phyloP scores from a whole-genome alignment of 768 basidiomycete species.

The Auriscalpium vulgare region DNA sequence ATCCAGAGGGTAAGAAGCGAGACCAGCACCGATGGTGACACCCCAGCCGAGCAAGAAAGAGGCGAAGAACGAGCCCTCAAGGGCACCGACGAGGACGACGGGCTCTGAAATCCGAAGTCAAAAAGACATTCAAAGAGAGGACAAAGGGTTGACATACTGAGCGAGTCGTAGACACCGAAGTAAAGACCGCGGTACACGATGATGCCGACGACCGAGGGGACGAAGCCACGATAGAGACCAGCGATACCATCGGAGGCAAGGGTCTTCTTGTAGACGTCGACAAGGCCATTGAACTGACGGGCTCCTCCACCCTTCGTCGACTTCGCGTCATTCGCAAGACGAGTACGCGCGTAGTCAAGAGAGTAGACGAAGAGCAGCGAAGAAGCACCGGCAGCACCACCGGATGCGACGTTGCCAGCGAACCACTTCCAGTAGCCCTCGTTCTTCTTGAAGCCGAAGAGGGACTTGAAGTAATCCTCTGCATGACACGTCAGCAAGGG shows the following conservation, averaged over 20 bases:
- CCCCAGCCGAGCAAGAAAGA: conserved; percentile 98
- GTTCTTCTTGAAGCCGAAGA: conserved; percentile 97
- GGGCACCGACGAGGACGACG: conserved; percentile 91
- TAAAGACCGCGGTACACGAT: conserved; percentile 99
- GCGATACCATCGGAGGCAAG: conserved; percentile 95
- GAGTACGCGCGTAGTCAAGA: conserved; percentile 98
- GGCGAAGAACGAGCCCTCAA: conserved; percentile 94
- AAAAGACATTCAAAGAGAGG: background rate
- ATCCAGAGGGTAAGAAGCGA: conserved; percentile 93
- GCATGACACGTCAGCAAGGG: conserved; percentile 16
- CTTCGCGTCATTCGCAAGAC: conserved; percentile 97
- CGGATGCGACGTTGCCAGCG: conserved; percentile 93
- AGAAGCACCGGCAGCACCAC: conserved; percentile 98
- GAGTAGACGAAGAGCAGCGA: conserved; percentile 99
- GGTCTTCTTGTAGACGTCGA: conserved; percentile 97
- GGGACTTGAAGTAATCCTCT: conserved; percentile 98
- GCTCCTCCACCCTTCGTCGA: conserved; percentile 86
- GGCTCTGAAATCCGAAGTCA: conserved; percentile 54
- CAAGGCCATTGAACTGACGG: conserved; percentile 97
- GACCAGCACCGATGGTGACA: conserved; percentile 99
- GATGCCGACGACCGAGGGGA: conserved; percentile 98
- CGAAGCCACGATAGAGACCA: conserved; percentile 99
- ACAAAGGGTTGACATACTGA: conserved; percentile 49
- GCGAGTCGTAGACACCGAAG: conserved; percentile 94
- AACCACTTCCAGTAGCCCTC: conserved; percentile 99